Evolutionary conservation across 805 yeast genomes (phyloP), one percentile per base, ranked within the genome.

Genomic region (Blastobotrys attinorum): DNA sequence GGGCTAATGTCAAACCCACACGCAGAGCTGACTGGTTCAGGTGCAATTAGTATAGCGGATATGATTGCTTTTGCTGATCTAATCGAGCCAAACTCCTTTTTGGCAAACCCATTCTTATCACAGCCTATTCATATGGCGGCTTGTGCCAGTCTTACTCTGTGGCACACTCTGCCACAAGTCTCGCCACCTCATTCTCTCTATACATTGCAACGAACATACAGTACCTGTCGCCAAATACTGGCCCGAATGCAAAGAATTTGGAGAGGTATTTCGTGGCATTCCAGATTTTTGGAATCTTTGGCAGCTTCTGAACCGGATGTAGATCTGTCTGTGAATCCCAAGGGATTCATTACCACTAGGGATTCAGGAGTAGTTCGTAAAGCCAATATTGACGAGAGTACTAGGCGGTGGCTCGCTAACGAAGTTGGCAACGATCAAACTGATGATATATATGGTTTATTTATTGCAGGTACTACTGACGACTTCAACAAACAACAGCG

Each of bases 91-190:
- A 49, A 51, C 21, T 54, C 60, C 15, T 47, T 55, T 22, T 39
- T 54, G 10, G 56, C 58, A 8, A 51, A 49, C 37, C 60, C 59
- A 22, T 56, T 55, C 43, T 35, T 49, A 13, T 54, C 59, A 1
- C 58, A 52, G 43, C 60, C 60, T 6, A 43, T 55, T 3, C 38
- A 49, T 18, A 55, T 56, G 58, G 60, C 59, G 2, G 60, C 54
- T 1, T 43, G 49, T 31, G 57, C 60, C 3, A 40, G 54, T n/a
- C 43, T 55, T 35, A 50, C 57, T 1, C 42, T 56, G 10, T 48
- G 51, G 44, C 50, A 44, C 10, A 49, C 59, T 8, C 36, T 49
- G n/a, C 44, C 46, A 4, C 48, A 48, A 3, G 41, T 44, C n/a
- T 25, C 51, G 3, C 47, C 43, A 3, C 42, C 54, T 10, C 47